A percentile compares a stretch with the other conserved stretches of the same genome.
Conservation (phyloP, 2,329 filamentous ascomycete species). For the Aaosphaeria arxii region DNA sequence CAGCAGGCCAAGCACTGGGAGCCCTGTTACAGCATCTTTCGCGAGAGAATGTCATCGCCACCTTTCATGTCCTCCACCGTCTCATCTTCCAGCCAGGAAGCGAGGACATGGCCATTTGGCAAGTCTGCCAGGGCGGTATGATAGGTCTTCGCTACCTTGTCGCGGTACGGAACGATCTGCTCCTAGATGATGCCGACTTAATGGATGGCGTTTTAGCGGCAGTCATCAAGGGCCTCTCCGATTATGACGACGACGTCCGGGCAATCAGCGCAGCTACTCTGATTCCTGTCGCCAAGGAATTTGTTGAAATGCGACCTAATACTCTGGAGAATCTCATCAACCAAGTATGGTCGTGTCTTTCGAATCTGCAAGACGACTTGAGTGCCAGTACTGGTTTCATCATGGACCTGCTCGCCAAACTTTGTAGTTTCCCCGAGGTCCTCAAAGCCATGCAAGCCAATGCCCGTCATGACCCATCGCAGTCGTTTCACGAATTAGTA, state of each 20-base stretch:
- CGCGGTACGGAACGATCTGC: constrained; percentile 86
- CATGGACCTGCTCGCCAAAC: constrained; percentile 94
- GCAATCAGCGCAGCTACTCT: constrained; percentile 96
- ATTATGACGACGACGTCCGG: constrained; percentile 91
- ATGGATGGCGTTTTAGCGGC: constrained; percentile 90
- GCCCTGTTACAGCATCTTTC: constrained; percentile 84
- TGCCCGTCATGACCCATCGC: constrained; percentile 75
- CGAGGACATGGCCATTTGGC: constrained; percentile 71
- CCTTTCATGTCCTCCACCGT: constrained; percentile 79
- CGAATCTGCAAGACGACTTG: constrained; percentile 92
- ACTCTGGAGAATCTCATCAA: constrained; percentile 80
- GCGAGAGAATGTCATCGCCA: constrained; percentile 72
- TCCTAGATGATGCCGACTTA: constrained; percentile 77
- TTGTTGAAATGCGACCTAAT: constrained; percentile 77
- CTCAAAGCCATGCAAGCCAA: constrained; percentile 91
- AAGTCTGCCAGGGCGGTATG: constrained; percentile 97
- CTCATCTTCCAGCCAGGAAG: constrained; percentile 82
- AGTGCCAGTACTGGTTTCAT: constrained; percentile 97
- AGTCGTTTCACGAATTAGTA: constrained; percentile 89
- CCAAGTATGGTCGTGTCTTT: constrained; percentile 96
- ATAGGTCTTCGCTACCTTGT: constrained; percentile 93
- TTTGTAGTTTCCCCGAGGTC: constrained; percentile 92
- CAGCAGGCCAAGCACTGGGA: constrained; percentile 88
- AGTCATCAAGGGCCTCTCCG: constrained; percentile 91
- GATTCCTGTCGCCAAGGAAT: constrained; percentile 93